Percentiles rank a stretch among this genome's conserved stretches.
Conservation (phyloP, 2,329 filamentous ascomycete species). For the Cadophora sp. region DNA sequence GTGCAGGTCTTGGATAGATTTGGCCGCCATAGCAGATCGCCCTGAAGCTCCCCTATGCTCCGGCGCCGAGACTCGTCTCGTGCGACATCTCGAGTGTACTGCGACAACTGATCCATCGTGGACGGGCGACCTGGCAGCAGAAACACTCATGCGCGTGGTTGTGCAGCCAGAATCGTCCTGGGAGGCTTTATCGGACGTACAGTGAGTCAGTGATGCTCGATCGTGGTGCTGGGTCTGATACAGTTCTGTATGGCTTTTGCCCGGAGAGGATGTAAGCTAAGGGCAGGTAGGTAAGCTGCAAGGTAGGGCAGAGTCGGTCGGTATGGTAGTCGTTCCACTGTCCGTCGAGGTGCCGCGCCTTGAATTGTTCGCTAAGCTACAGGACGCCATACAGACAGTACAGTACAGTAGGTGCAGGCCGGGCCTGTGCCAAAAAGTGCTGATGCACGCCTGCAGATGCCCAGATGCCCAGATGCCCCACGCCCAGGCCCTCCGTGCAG, state of each 20-base stretch:
- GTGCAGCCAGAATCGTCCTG: slow-evolving; percentile 1
- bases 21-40: slow-evolving; percentile 10
- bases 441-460: not conserved
- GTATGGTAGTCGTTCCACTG: too few species aligned
- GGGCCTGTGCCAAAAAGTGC: slow-evolving; percentile 2
- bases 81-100: slow-evolving; percentile 14
- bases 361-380: slow-evolving; percentile 12
- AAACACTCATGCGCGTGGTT: slow-evolving; percentile 1
- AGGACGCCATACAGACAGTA: too few species aligned
- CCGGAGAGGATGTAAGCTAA: not conserved
- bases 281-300: not conserved
- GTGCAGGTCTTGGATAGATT: slow-evolving; percentile 13
- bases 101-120: slow-evolving; percentile 11
- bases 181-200: slow-evolving; percentile 13
- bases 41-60: slow-evolving; percentile 14
- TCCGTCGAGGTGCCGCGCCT: slow-evolving; percentile 10
- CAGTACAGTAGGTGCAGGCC: not conserved
- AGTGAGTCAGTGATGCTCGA: not conserved
- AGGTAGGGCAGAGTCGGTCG: too few species aligned
- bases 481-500: not conserved
- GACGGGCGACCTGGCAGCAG: not conserved
- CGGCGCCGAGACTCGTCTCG: slow-evolving; percentile 13
- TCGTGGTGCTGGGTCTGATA: slow-evolving; percentile 4
- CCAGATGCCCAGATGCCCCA: slow-evolving; percentile 8
- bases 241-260: slow-evolving; percentile 2